A percentile compares a stretch with the other conserved stretches of the same genome.
Conservation (phyloP, 768 basidiomycete species). For the Cystobasidium ongulense region DNA sequence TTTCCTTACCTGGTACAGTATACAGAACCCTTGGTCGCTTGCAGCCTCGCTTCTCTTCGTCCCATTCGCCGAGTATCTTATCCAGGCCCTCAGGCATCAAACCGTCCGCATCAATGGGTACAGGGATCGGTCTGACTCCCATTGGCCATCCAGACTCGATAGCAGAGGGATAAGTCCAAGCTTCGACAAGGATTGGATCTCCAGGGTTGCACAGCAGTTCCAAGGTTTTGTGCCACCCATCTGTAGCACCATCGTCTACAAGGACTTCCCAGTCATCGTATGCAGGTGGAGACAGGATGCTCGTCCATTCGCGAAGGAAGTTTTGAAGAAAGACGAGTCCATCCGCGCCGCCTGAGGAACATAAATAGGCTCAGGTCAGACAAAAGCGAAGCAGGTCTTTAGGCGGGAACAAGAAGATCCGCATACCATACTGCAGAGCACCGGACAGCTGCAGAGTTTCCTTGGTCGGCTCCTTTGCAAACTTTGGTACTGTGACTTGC, state of each 20-base stretch:
- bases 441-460: slow-evolving; percentile 56
- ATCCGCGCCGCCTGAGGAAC: slow-evolving; percentile 45
- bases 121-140: slow-evolving; percentile 51
- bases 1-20: slow-evolving; percentile 41
- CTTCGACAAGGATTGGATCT: slow-evolving; percentile 50
- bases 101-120: slow-evolving; percentile 56
- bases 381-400: background rate
- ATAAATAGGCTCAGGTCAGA: background rate
- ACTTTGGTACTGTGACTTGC: slow-evolving; percentile 58
- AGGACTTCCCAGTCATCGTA: slow-evolving; percentile 53
- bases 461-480: slow-evolving; percentile 46
- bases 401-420: slow-evolving; percentile 27
- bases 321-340: slow-evolving; percentile 57
- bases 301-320: slow-evolving; percentile 56
- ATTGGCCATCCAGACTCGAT: slow-evolving; percentile 45
- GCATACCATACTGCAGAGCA: slow-evolving; percentile 61
- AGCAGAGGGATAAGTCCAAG: slow-evolving; percentile 70
- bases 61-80: slow-evolving; percentile 59
- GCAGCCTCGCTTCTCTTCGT: slow-evolving; percentile 52
- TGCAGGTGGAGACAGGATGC: slow-evolving; percentile 51
- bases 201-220: slow-evolving; percentile 61
- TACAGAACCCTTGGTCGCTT: slow-evolving; percentile 64
- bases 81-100: slow-evolving; percentile 60
- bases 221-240: slow-evolving; percentile 55
- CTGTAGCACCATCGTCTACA: slow-evolving; percentile 41